Evolutionary conservation across 2,329 filamentous ascomycete genomes (phyloP).

Genomic region (Celoporthe dispersa): DNA sequence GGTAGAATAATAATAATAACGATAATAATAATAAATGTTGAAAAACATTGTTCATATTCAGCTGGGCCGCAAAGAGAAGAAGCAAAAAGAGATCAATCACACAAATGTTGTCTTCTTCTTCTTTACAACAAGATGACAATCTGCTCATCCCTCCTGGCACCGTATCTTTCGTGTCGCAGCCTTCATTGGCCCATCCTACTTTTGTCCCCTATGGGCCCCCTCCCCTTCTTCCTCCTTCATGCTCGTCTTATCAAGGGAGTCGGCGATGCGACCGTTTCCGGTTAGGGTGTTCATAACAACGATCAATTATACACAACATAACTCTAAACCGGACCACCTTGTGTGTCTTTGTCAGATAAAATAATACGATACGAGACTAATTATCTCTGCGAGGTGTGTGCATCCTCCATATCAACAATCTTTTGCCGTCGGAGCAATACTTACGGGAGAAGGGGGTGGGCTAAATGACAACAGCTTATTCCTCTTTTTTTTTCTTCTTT

Average conservation of each 20-base stretch:
- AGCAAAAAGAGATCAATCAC: background rate
- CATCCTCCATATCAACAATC: background rate
- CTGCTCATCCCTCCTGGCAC: background rate
- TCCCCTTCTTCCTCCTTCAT: background rate
- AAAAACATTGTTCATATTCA: background rate
- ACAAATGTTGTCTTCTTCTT: background rate
- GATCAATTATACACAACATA: background rate
- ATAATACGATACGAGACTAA: background rate
- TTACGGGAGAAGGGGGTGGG: too few species aligned
- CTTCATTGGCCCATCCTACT: background rate
- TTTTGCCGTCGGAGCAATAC: background rate
- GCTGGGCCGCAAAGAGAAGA: background rate
- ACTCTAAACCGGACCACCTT: background rate
- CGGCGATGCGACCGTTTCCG: background rate
- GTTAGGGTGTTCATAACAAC: conserved; percentile 8
- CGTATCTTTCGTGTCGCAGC: background rate
- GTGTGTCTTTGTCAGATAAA: background rate
- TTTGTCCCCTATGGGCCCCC: background rate
- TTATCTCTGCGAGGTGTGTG: background rate
- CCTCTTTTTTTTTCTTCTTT: too few species aligned
- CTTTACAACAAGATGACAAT: background rate
- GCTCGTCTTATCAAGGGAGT: conserved; percentile 14
- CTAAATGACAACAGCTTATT: background rate
- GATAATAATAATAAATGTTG: too few species aligned
- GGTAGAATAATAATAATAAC: background rate